phyloP scores from a whole-genome alignment of 306 rosid genomes.

The barrel medic (Medicago truncatula) region MtrunA17r5.0-ANR NC_053045.1:40390001-40390500 shows the following conservation, averaged over 20 bases:
- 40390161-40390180: conserved; percentile 65
- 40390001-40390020: conserved; percentile 73
- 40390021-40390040: conserved; percentile 53
- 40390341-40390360: conserved; percentile 49
- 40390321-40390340: conserved; percentile 57
- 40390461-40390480: conserved; percentile 55
- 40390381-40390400: conserved; percentile 99
- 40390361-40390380: conserved; percentile 55
- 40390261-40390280: conserved; percentile 86
- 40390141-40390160: conserved; percentile 64
- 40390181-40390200: conserved; percentile 65
- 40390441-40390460: conserved; percentile 57
- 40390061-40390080: conserved; percentile 35
- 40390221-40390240: conserved; percentile 68
- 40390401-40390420: conserved; percentile 97
- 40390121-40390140: conserved; percentile 62
- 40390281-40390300: conserved; percentile 74
- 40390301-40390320: conserved; percentile 48
- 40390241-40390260: conserved; percentile 72
- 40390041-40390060: conserved; percentile 38
- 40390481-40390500: conserved; percentile 37
- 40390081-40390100: conserved; percentile 28
- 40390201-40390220: conserved; percentile 60
- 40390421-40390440: conserved; percentile 84
- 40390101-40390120: conserved; percentile 75